Evolutionary conservation across 2,329 filamentous ascomycete species (phyloP), one percentile per base, ranked within the genome.

Genomic region (Ceratocystiopsis minuta): DNA sequence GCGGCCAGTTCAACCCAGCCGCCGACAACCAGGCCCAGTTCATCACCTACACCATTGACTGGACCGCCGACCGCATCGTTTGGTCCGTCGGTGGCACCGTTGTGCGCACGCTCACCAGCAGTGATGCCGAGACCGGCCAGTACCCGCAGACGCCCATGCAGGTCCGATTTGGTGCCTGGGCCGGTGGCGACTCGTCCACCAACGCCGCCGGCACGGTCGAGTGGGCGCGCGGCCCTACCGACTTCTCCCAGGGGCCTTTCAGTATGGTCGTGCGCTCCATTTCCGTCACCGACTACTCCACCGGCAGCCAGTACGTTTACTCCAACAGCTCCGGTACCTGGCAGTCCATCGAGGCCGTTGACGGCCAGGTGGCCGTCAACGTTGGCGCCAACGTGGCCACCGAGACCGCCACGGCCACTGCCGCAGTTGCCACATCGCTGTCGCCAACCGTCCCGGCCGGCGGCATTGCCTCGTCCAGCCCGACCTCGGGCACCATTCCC

Each of bases 131-230:
- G 17, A 72, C 78, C 46, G 68, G 67, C 48, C 82, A 93, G 60
- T 98, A 92, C 56, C 90, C 90, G 9, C 90, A 98, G 63, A 86
- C 86, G 1, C 90, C 90, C 4, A 94, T 94, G 85, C 80, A 86
- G 61, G 64, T 96, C 62, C 92, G 88, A 61, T 77, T 96, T 52
- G 90, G 90, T 46, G 67, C 80, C 43, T 98, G 90, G 90, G 78
- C 84, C 41, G 90, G 86, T 54, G 90, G 90, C 51, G 90, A 96
- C 58, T 38, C 47, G 1, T 61, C 84, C 1, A 68, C 67, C 51
- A 95, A 96, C 58, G 55, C 77, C 1, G 58, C 68, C 14, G 90
- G 90, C 44, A 96, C 88, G 15, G 84, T 96, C 52, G 67, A 75
- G 49, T 98, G 90, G 90, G 83, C 90, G 43, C 73, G 80, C 43